phyloP scores from a whole-genome alignment of 2,329 filamentous ascomycete species.

The Aspergillus jensenii region DNA sequence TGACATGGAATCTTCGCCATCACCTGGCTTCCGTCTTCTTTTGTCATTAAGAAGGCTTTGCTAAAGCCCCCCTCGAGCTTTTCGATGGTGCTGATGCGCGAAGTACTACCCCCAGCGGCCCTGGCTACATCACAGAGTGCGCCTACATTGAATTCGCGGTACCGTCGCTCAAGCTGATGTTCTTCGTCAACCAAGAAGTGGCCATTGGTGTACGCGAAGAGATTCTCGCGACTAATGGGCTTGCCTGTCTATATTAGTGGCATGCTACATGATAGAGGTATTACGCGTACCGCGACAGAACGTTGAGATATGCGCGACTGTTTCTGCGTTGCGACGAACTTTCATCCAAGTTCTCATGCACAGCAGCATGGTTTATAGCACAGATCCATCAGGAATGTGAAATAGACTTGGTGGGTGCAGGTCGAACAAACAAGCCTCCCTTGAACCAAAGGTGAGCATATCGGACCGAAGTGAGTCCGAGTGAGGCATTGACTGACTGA shows the following conservation, averaged over 20 bases:
- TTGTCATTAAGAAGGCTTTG: conserved; percentile 26
- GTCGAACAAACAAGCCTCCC: too few relatives aligned
- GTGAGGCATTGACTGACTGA: too few relatives aligned
- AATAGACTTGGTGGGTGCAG: too few relatives aligned
- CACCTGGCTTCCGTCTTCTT: conserved; percentile 20
- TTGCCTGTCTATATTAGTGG: conserved; percentile 16
- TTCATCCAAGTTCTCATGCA: too few relatives aligned
- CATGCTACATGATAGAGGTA: too few relatives aligned
- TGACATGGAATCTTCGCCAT: conserved; percentile 25
- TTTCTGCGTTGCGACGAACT: too few relatives aligned
- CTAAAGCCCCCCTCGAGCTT: conserved; percentile 32
- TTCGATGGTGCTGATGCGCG: conserved; percentile 24
- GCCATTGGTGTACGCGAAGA: conserved; percentile 31
- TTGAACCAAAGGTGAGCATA: too few relatives aligned
- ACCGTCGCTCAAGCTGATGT: conserved; percentile 21
- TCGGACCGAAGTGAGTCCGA: too few relatives aligned
- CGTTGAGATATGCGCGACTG: neutral
- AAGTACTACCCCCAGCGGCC: conserved; percentile 5
- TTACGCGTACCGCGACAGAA: conserved; percentile 7
- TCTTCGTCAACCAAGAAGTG: conserved; percentile 28
- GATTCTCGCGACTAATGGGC: conserved; percentile 20
- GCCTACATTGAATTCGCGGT: conserved; percentile 24
- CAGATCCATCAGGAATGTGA: too few relatives aligned
- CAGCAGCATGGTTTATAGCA: too few relatives aligned
- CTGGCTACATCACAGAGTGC: conserved; percentile 23